These are phyloP conservation scores for Aphanomyces astaci DNA, from an alignment of 352 stramenopile genomes.

Conservation along the genomic window DNA sequence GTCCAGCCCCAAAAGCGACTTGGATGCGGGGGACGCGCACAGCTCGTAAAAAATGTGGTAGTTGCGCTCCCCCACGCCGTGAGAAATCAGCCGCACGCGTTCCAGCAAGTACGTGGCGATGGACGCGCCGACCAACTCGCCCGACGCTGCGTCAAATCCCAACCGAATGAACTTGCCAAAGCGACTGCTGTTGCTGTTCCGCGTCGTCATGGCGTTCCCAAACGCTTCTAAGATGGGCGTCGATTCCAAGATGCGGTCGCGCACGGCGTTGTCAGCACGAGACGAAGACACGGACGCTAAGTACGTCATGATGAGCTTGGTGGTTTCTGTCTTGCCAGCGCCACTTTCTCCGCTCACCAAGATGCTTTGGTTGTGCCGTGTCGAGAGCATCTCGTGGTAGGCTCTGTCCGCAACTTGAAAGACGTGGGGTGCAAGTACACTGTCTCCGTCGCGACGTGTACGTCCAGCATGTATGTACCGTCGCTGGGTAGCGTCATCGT, in stretches of 20 bases:
- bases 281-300: slow-evolving; percentile 74
- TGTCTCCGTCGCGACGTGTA: slow-evolving; percentile 10
- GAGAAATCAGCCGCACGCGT: slow-evolving; percentile 90
- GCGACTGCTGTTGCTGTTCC: slow-evolving; percentile 94
- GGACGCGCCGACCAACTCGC: slow-evolving; percentile 66
- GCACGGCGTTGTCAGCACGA: slow-evolving; percentile 8
- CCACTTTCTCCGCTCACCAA: slow-evolving; percentile 93
- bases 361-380: slow-evolving; percentile 86
- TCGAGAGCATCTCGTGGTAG: slow-evolving; percentile 30
- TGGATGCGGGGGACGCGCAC: slow-evolving; percentile 44
- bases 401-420: slow-evolving; percentile 21
- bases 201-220: slow-evolving; percentile 90
- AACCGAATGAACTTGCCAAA: slow-evolving; percentile 97
- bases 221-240: slow-evolving; percentile 95
- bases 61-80: slow-evolving; percentile 89
- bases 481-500: background rate
- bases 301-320: slow-evolving; percentile 97
- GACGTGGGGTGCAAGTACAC: slow-evolving; percentile 27
- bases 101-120: slow-evolving; percentile 94
- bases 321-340: slow-evolving; percentile 94
- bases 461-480: slow-evolving; percentile 1
- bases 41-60: slow-evolving; percentile 99
- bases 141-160: slow-evolving; percentile 50
- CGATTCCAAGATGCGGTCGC: slow-evolving; percentile 85
- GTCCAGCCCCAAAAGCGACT: slow-evolving; percentile 42